Percentiles rank a stretch among this genome's conserved stretches.
Conservation (phyloP, 2,329 filamentous ascomycete species). For the Colletotrichum higginsianum region DNA sequence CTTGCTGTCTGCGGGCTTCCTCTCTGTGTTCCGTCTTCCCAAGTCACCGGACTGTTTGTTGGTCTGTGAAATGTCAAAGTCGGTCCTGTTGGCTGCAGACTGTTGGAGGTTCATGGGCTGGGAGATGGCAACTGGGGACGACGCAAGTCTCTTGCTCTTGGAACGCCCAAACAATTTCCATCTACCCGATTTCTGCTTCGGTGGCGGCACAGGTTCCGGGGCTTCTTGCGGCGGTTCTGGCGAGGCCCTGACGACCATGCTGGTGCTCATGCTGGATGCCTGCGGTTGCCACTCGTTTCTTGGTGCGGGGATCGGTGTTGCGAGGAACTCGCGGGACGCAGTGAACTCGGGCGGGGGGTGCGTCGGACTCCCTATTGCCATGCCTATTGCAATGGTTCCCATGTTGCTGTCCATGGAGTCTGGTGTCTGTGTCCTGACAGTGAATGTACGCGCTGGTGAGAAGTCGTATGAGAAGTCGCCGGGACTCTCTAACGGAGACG, state of each 20-base stretch:
- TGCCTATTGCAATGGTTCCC: slow-evolving; percentile 73
- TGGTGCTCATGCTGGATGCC: slow-evolving; percentile 42
- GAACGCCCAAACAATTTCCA: slow-evolving; percentile 71
- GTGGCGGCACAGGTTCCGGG: slow-evolving; percentile 28
- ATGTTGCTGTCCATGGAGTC: slow-evolving; percentile 57
- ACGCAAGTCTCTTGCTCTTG: slow-evolving; percentile 51
- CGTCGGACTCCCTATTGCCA: slow-evolving; percentile 81
- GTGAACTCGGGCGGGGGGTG: slow-evolving; percentile 53
- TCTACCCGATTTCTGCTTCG: slow-evolving; percentile 67
- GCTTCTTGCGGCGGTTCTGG: slow-evolving; percentile 35
- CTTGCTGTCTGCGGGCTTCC: slow-evolving; percentile 56
- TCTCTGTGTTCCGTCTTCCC: slow-evolving; percentile 57
- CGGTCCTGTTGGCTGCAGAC: slow-evolving; percentile 12
- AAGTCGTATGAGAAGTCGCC: slow-evolving; percentile 48
- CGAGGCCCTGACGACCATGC: slow-evolving; percentile 29
- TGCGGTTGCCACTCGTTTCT: slow-evolving; percentile 49
- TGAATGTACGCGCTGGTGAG: slow-evolving; percentile 51
- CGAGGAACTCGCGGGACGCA: slow-evolving; percentile 9
- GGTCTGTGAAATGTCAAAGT: slow-evolving; percentile 10
- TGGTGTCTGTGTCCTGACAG: slow-evolving; percentile 59
- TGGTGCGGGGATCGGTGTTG: slow-evolving; percentile 11
- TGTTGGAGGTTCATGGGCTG: slow-evolving; percentile 39
- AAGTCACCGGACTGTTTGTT: slow-evolving; percentile 39
- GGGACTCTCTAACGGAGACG: slow-evolving; percentile 61
- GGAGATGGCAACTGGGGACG: slow-evolving; percentile 37